Evolutionary conservation across 495 filamentous ascomycete species (phyloP), one percentile per base, ranked within the genome.

Genomic region (Penicillium bialowiezense): DNA sequence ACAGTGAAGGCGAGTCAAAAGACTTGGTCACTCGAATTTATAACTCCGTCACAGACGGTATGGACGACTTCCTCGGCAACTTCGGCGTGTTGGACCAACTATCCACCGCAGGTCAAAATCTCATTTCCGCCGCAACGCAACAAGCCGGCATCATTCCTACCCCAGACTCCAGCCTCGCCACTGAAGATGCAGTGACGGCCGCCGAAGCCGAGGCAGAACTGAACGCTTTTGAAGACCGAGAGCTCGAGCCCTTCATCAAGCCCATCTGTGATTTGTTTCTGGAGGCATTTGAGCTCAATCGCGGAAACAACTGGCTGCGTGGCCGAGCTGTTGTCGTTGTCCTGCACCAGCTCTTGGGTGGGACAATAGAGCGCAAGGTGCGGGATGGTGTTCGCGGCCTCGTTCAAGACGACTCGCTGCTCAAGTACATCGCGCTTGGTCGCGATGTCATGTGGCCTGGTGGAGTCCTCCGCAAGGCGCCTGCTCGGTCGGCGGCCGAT

Each of bases 221-320:
- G 18, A 88, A 87, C 37, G 95, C 95, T 5, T 97, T 96, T 55
- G 93, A 97, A 59, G 83, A 90, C 52, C 83, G 85, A 48, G 89
- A 95, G 56, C 74, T 90, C 0, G 89, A 95, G 60, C 95, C 95
- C 6, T 97, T 99, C 65, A 91, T 99, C 54, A 97, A 96, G 60
- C 95, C 95, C 7, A 96, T 99, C 53, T 97, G 91, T 67, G 93
- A 99, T 65, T 81, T 97, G 44, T 99, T 99, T 66, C 83, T 97
- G 32, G 95, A 97, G 71, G 78, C 89, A 9, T 99, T 99, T 64
- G 91, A 96, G 62, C 79, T 97, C 20, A 96, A 96, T 61, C 82
- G 85, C 23, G 91, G 90, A 14, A 96, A 91, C 66, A 97, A 95
- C 63, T 95, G 60, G 92, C 81, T 99, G 5, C 87, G 95, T 14